Conservation (phyloP, 164 flowering plant species). For the Warburgia ugandensis region DNA sequence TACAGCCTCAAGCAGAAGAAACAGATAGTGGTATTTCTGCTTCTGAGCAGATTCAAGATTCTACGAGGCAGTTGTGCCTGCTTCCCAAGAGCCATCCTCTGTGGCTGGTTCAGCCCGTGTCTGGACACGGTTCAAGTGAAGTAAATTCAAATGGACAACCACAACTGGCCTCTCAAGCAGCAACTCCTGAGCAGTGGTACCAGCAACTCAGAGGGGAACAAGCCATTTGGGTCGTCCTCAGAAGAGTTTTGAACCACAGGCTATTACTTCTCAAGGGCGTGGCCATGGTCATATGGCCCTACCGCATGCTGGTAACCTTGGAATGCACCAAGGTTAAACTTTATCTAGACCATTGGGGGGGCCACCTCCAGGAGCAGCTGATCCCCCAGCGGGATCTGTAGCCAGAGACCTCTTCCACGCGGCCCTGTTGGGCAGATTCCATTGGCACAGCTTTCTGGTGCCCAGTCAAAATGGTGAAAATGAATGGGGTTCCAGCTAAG, state of each 20-base stretch:
- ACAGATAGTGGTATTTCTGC: slow-evolving; percentile 25
- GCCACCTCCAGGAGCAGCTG: slow-evolving; percentile 28
- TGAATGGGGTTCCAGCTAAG: slow-evolving; percentile 30
- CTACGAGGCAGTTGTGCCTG: too few relatives aligned
- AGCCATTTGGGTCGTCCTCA: slow-evolving; percentile 29
- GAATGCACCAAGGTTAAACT: slow-evolving; percentile 23
- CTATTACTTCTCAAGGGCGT: slow-evolving; percentile 21
- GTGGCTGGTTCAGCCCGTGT: too few relatives aligned
- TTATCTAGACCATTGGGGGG: slow-evolving; percentile 22
- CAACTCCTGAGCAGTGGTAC: too few relatives aligned
- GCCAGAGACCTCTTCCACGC: slow-evolving; percentile 28
- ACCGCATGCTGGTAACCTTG: slow-evolving; percentile 16
- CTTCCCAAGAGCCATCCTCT: too few relatives aligned
- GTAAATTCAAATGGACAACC: too few relatives aligned
- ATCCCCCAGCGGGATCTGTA: slow-evolving; percentile 30
- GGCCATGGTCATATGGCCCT: slow-evolving; percentile 19
- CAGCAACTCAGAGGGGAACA: slow-evolving; percentile 38
- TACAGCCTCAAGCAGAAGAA: slow-evolving; percentile 50
- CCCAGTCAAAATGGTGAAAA: slow-evolving; percentile 21
- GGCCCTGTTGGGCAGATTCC: slow-evolving; percentile 33
- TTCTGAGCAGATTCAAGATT: too few relatives aligned
- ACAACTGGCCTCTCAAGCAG: too few relatives aligned
- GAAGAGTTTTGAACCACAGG: slow-evolving; percentile 20
- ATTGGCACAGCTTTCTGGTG: slow-evolving; percentile 23
- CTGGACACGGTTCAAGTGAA: too few relatives aligned